Conservation (phyloP, 2,329 filamentous ascomycete genomes). For the Fusarium hainanense region DNA sequence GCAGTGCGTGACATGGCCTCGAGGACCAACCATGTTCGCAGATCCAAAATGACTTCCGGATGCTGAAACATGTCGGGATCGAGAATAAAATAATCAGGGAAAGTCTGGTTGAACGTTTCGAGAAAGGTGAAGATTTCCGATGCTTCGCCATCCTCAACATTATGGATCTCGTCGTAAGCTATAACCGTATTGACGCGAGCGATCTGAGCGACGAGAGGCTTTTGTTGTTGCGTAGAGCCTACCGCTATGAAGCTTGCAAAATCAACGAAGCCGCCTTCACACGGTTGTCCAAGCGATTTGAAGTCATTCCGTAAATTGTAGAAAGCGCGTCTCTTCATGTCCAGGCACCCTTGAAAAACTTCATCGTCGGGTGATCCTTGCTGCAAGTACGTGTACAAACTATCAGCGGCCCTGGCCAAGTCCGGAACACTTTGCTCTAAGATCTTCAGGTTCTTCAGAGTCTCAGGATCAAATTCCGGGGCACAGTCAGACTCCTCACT, state of each 20-base stretch:
- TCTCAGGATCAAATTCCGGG: slow-evolving; percentile 20
- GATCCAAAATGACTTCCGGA: slow-evolving; percentile 48
- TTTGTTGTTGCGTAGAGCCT: neutral
- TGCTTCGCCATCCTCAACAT: slow-evolving; percentile 11
- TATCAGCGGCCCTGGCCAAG: slow-evolving; percentile 43
- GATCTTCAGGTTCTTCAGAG: slow-evolving; percentile 30
- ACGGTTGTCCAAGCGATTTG: slow-evolving; percentile 20
- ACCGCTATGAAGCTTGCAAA: slow-evolving; percentile 19
- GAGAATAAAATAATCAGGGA: slow-evolving; percentile 47
- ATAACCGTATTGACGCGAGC: slow-evolving; percentile 52
- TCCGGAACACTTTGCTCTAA: slow-evolving; percentile 44
- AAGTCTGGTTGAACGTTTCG: slow-evolving; percentile 46
- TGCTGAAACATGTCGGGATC: slow-evolving; percentile 24
- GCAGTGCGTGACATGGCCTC: slow-evolving; percentile 37
- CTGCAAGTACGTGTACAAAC: slow-evolving; percentile 44
- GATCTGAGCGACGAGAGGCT: slow-evolving; percentile 30
- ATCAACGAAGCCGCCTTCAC: slow-evolving; percentile 47
- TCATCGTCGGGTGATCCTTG: slow-evolving; percentile 26
- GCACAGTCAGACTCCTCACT: neutral
- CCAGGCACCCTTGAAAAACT: slow-evolving; percentile 39
- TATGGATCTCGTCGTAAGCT: slow-evolving; percentile 47
- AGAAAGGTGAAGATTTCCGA: slow-evolving; percentile 46
- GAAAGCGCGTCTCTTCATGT: slow-evolving; percentile 46
- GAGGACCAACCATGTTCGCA: slow-evolving; percentile 54
- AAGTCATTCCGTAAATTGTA: slow-evolving; percentile 43